Evolutionary conservation across 208 protist genomes (phyloP).

Genomic region (Naegleria lovaniensis): DNA sequence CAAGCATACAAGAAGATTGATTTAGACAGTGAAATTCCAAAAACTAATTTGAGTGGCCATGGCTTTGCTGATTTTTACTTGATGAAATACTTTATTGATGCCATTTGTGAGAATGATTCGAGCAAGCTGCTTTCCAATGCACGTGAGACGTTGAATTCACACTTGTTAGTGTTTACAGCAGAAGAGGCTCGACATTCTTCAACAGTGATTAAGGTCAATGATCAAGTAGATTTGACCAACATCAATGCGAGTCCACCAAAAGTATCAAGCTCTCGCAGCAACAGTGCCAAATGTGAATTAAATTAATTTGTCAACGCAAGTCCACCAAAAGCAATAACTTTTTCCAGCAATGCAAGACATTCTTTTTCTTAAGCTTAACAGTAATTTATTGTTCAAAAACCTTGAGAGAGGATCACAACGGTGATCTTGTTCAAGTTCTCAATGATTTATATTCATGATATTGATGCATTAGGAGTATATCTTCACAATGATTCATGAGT

Average conservation of each 20-base stretch:
- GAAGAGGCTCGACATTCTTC: neutral
- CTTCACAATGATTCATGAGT: too few species aligned
- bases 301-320: too few species aligned
- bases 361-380: too few species aligned
- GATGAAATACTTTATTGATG: constrained; percentile 12
- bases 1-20: neutral
- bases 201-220: neutral
- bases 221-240: neutral
- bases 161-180: neutral
- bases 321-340: too few species aligned
- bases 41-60: neutral
- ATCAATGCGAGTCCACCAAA: neutral
- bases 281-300: neutral
- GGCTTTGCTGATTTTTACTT: neutral
- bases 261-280: neutral
- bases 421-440: too few species aligned
- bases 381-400: too few species aligned
- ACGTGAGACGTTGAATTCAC: neutral
- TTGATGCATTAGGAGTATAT: too few species aligned
- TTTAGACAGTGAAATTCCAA: neutral
- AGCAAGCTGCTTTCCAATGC: neutral
- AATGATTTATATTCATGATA: too few species aligned
- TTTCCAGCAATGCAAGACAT: too few species aligned
- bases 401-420: too few species aligned
- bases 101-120: neutral